These are phyloP conservation scores for Aspergillus affinis DNA, from an alignment of 495 filamentous ascomycete species.

Conservation along the genomic window DNA sequence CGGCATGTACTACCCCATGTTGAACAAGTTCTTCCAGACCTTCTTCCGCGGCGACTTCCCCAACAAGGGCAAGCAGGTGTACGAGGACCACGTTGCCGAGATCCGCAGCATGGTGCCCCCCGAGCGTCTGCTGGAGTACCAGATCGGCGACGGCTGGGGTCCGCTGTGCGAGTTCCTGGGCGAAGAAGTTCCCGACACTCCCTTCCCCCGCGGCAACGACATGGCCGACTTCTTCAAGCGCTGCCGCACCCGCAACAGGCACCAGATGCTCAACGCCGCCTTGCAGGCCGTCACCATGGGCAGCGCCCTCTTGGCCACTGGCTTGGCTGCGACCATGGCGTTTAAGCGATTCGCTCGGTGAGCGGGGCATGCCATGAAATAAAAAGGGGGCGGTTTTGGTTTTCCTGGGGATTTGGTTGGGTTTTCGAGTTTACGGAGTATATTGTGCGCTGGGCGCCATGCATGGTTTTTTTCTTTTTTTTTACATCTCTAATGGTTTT, in stretches of 20 bases:
- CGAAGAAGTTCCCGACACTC: constrained; percentile 52
- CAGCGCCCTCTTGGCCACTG: constrained; percentile 42
- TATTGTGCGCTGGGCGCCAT: constrained; percentile 20
- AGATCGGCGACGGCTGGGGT: constrained; percentile 64
- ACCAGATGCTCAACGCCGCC: constrained; percentile 61
- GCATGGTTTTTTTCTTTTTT: constrained; percentile 15
- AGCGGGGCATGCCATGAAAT: neutral
- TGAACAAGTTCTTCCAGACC: constrained; percentile 58
- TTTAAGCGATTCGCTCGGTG: constrained; percentile 46
- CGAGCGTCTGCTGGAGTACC: constrained; percentile 60
- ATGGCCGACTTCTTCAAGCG: constrained; percentile 60
- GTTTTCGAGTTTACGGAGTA: constrained; percentile 2
- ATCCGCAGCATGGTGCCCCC: constrained; percentile 46
- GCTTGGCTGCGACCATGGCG: constrained; percentile 38
- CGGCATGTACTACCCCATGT: constrained; percentile 59
- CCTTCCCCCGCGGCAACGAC: constrained; percentile 49
- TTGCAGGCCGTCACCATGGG: constrained; percentile 52
- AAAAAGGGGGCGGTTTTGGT: constrained; percentile 3
- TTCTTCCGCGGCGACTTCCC: constrained; percentile 55
- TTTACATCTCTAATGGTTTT: too few species aligned
- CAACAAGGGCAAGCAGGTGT: constrained; percentile 51
- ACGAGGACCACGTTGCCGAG: constrained; percentile 45
- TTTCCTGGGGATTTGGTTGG: constrained; percentile 12
- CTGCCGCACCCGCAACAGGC: constrained; percentile 57
- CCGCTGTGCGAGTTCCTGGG: constrained; percentile 68